Percentiles rank a stretch among this genome's conserved stretches.
These are phyloP conservation scores for Podochytrium sp. DNA, from an alignment of 192 early-diverging fungal species.

Conservation along the genomic window DNA sequence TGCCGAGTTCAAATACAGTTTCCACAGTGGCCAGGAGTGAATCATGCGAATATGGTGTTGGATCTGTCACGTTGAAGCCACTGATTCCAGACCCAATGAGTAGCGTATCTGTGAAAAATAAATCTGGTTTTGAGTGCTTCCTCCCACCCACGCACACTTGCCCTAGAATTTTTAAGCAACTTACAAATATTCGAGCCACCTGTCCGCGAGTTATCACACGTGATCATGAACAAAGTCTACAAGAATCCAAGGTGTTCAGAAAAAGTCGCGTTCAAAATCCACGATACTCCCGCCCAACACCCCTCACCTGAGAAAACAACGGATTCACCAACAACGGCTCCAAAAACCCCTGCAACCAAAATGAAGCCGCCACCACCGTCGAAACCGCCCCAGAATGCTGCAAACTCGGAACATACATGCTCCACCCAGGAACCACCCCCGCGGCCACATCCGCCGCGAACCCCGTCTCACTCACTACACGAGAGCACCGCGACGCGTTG, in stretches of 20 bases:
- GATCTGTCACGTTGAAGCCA: conserved; percentile 41
- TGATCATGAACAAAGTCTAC: conserved; percentile 46
- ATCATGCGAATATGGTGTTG: conserved; percentile 65
- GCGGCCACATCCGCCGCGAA: conserved; percentile 54
- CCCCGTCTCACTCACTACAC: conserved; percentile 56
- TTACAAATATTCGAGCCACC: neutral
- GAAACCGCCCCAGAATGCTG: conserved; percentile 37
- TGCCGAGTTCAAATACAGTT: conserved; percentile 61
- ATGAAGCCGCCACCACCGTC: conserved; percentile 50
- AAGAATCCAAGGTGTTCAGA: conserved; percentile 41
- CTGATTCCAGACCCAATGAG: conserved; percentile 16
- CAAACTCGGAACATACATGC: conserved; percentile 57
- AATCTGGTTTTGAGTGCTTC: neutral
- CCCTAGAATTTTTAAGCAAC: no score
- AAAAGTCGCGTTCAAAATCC: neutral
- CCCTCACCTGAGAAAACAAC: conserved; percentile 34
- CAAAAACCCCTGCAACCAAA: conserved; percentile 59
- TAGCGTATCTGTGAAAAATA: conserved; percentile 13
- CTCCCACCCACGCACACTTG: no score
- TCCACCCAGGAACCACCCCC: conserved; percentile 48
- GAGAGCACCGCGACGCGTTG: conserved; percentile 51
- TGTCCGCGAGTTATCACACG: conserved; percentile 41
- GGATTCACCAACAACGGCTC: conserved; percentile 49
- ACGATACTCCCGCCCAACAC: neutral
- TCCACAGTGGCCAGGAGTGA: conserved; percentile 64